Evolutionary conservation across 306 rosid genomes (phyloP).

Genomic region (Argentina anserina): DNA sequence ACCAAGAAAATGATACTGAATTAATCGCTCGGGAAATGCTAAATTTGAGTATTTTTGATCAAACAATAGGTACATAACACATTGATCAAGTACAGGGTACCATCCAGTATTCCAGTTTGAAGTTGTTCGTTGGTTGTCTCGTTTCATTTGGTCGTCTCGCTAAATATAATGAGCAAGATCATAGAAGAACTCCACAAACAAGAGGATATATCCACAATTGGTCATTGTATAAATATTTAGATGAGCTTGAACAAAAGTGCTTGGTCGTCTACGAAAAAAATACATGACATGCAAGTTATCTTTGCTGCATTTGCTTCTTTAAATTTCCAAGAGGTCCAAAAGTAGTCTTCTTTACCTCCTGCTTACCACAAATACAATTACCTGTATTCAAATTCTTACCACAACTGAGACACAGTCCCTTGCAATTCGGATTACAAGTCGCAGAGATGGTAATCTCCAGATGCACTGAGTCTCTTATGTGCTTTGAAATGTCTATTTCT

Average conservation of each 20-base stretch:
- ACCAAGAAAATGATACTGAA: too few species aligned
- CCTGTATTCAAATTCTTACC: slow-evolving; percentile 64
- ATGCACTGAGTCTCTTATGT: slow-evolving; percentile 81
- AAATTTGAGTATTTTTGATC: not conserved
- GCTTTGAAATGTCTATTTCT: slow-evolving; percentile 84
- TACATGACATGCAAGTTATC: not conserved
- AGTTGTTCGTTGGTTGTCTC: not conserved
- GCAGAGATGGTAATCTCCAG: slow-evolving; percentile 70
- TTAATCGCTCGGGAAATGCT: too few species aligned
- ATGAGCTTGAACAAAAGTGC: not conserved
- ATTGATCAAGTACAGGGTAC: not conserved
- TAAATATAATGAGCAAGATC: too few species aligned
- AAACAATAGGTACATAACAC: not conserved
- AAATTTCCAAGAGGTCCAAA: slow-evolving; percentile 69
- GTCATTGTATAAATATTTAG: not conserved
- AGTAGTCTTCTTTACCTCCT: slow-evolving; percentile 32
- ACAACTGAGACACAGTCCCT: slow-evolving; percentile 77
- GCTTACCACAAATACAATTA: slow-evolving; percentile 60
- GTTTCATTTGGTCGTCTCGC: too few species aligned
- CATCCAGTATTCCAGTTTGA: not conserved
- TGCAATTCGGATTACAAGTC: slow-evolving; percentile 61
- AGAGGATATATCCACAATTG: not conserved
- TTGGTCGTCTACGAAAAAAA: not conserved
- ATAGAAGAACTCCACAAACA: not conserved
- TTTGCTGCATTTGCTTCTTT: slow-evolving; percentile 54